phyloP scores from a whole-genome alignment of 495 filamentous ascomycete genomes.

The Saxophila tyrrhenica region DNA sequence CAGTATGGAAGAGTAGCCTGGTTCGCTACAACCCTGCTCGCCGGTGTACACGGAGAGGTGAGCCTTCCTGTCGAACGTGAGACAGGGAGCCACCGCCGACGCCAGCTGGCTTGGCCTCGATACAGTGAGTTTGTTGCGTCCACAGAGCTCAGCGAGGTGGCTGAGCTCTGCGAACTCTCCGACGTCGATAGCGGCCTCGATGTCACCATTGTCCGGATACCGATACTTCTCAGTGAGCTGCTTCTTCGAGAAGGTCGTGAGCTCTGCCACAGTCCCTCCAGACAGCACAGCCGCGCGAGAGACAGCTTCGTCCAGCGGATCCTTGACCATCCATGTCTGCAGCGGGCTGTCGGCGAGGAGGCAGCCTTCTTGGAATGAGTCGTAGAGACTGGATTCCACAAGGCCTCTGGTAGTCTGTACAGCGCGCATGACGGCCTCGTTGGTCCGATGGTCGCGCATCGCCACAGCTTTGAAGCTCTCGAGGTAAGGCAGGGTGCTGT shows the following conservation, averaged over 20 bases:
- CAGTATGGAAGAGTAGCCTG: conserved; percentile 24
- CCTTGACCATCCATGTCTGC: background rate
- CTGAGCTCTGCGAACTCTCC: conserved; percentile 21
- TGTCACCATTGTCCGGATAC: conserved; percentile 11
- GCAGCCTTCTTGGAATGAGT: background rate
- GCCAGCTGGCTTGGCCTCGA: conserved; percentile 22
- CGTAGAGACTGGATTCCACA: conserved; percentile 13
- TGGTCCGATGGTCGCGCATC: conserved; percentile 22
- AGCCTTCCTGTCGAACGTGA: conserved; percentile 25
- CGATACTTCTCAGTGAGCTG: conserved; percentile 4
- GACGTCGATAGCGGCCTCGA: conserved; percentile 11
- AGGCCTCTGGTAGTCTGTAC: conserved; percentile 22
- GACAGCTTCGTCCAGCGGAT: too few relatives aligned
- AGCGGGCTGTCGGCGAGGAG: background rate
- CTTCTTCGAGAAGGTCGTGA: conserved; percentile 16
- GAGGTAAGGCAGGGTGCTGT: conserved; percentile 11
- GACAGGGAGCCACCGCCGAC: conserved; percentile 21
- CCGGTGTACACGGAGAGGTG: conserved; percentile 27
- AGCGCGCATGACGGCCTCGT: conserved; percentile 20
- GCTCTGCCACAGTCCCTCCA: conserved; percentile 17
- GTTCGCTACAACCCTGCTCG: conserved; percentile 20
- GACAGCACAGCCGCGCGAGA: conserved; percentile 16
- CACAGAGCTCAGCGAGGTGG: conserved; percentile 23
- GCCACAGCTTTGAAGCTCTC: conserved; percentile 21
- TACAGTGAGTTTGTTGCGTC: conserved; percentile 23